Evolutionary conservation across 495 filamentous ascomycete genomes (phyloP), one percentile per base, ranked within the genome.

Genomic region (Evernia prunastri): DNA sequence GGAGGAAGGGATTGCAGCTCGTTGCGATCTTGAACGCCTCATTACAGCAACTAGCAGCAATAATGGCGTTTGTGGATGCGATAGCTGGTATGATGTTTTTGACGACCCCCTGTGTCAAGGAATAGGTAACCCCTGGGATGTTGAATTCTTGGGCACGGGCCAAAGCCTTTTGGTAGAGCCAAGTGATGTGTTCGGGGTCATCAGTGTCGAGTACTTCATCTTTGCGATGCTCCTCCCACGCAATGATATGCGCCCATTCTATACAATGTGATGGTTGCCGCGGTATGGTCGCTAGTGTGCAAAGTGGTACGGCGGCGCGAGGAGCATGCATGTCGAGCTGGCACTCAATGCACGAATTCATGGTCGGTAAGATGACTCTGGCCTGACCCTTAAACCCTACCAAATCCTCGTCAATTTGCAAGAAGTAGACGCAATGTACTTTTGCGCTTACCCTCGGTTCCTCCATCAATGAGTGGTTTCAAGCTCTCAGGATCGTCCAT

Each of bases 71-170:
- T 8, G 95, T 99, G 1, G 90, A 93, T 47, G 95, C 95, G 71
- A 99, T 99, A 13, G 95, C 95, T 1, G 95, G 95, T 65, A 99
- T 99, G 74, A 99, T 99, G 72, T 99, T 97, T 75, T 99, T 99
- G 68, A 99, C 92, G 0, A 97, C 94, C 39, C 95, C 95, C 71
- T 99, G 95, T 0, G 95, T 96, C 74, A 96, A 84, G n/a, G 88
- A 86, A 76, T 97, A 99, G 17, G 95, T 97, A 33, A 99, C 89
- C 27, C 95, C 95, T 4, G 82, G 72, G 73, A 99, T 99, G 67
- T 91, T 87, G 78, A 96, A 99, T 69, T 97, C 89, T 64, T 84
- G 72, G 2, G 92, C 90, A 64, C 95, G 88, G 43, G 80, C 74
- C 23, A 91, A 80, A 7, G 95, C 91, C 65, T 90, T 89, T 68